phyloP scores from a whole-genome alignment of 805 yeast genomes.

The Nakazawaea ishiwadae region DNA sequence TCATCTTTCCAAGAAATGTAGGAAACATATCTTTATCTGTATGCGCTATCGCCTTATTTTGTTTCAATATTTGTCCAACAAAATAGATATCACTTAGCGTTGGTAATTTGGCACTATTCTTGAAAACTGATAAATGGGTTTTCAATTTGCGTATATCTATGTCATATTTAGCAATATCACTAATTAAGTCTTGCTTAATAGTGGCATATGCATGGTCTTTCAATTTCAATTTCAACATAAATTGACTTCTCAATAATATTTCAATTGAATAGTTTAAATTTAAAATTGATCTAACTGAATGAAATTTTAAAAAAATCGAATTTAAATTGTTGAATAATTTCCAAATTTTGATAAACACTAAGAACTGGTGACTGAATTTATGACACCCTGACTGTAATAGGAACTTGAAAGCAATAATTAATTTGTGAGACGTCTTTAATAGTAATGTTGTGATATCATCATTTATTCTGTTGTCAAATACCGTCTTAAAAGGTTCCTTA shows the following conservation, averaged over 20 bases:
- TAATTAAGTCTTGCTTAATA: neutral
- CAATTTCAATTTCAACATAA: neutral
- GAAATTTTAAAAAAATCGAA: constrained; percentile 6
- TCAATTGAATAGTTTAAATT: constrained; percentile 2
- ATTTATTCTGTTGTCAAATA: constrained; percentile 4
- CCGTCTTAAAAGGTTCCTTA: constrained; percentile 4
- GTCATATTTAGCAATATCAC: constrained; percentile 1
- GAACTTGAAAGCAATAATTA: constrained; percentile 2
- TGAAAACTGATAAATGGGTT: neutral
- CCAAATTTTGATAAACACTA: constrained; percentile 5
- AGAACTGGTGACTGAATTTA: constrained; percentile 1
- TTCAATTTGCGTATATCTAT: neutral
- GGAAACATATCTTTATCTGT: constrained; percentile 9
- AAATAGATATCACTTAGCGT: constrained; percentile 4
- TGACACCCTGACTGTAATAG: neutral
- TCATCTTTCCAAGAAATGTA: constrained; percentile 2
- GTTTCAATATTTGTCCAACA: neutral
- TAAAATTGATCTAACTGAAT: constrained; percentile 6
- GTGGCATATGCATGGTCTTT: neutral
- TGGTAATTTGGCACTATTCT: neutral
- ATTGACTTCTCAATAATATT: constrained; percentile 1
- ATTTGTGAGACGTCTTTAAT: neutral
- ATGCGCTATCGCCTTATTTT: neutral
- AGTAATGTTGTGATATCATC: neutral
- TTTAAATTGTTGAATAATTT: neutral